Conservation (phyloP, 2,329 filamentous ascomycete genomes). For the Epichloe bromicola region DNA sequence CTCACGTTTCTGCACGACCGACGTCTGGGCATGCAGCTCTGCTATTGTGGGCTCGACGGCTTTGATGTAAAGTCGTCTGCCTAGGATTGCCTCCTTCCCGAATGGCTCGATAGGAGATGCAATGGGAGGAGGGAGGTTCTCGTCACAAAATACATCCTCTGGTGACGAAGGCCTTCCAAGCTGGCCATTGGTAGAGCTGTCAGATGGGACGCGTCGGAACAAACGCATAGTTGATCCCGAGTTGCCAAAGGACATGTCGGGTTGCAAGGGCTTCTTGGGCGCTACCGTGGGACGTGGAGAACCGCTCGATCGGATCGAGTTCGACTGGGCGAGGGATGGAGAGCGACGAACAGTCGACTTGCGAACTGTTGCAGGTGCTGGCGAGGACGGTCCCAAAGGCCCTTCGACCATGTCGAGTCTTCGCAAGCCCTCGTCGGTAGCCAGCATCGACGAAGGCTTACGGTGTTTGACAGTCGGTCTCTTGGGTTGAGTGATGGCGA, state of each 20-base stretch:
- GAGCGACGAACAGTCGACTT: slow-evolving; percentile 42
- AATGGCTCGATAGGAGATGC: slow-evolving; percentile 38
- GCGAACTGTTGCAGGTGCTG: slow-evolving; percentile 42
- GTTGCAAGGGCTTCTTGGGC: slow-evolving; percentile 65
- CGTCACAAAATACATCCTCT: slow-evolving; percentile 38
- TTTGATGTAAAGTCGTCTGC: slow-evolving; percentile 68
- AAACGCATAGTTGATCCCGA: slow-evolving; percentile 82
- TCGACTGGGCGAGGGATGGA: slow-evolving; percentile 27
- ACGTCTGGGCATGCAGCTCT: slow-evolving; percentile 74
- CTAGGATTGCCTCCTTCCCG: slow-evolving; percentile 73
- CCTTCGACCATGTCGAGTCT: slow-evolving; percentile 49
- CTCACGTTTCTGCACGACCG: slow-evolving; percentile 55
- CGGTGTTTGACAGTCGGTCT: slow-evolving; percentile 38
- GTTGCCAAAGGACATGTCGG: slow-evolving; percentile 90
- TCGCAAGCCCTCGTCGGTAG: slow-evolving; percentile 47
- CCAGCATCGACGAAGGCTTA: slow-evolving; percentile 43
- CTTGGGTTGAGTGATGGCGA: slow-evolving; percentile 33
- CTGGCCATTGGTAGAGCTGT: slow-evolving; percentile 38
- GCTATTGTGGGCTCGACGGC: slow-evolving; percentile 72
- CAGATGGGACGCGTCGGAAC: slow-evolving; percentile 74
- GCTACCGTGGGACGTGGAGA: slow-evolving; percentile 31
- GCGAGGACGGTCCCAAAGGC: slow-evolving; percentile 43
- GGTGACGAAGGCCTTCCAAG: slow-evolving; percentile 22
- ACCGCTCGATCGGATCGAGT: slow-evolving; percentile 22
- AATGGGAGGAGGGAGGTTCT: slow-evolving; percentile 46